These are phyloP conservation scores for Inosperma sp. DNA, from an alignment of 768 basidiomycete species.

Conservation along the genomic window DNA sequence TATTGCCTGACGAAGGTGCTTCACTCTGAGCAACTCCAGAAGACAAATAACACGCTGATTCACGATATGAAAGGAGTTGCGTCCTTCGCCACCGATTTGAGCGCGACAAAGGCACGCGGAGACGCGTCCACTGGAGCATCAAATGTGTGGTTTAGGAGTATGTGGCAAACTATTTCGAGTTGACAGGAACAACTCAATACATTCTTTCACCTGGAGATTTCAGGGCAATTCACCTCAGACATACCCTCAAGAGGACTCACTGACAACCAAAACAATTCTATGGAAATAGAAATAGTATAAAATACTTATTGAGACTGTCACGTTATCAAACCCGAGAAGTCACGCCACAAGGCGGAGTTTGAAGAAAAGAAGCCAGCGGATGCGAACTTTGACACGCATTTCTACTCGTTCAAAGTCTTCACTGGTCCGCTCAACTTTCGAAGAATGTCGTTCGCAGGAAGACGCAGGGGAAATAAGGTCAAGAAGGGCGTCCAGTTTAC, in stretches of 20 bases:
- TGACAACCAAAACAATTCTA: too few species aligned
- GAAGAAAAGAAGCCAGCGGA: conserved; percentile 26
- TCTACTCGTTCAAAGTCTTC: conserved; percentile 15
- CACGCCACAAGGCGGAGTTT: conserved; percentile 40
- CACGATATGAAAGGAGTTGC: too few species aligned
- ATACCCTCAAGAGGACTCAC: too few species aligned
- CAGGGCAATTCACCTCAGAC: too few species aligned
- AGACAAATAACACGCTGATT: too few species aligned
- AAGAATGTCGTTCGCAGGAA: conserved; percentile 79
- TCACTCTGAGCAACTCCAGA: not conserved
- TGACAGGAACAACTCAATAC: too few species aligned
- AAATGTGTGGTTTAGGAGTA: not conserved
- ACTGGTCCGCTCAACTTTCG: conserved; percentile 23
- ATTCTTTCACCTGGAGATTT: too few species aligned
- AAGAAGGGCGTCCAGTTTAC: conserved; percentile 99
- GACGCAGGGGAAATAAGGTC: conserved; percentile 89
- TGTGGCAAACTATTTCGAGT: not conserved
- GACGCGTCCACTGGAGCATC: conserved; percentile 21
- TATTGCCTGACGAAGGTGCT: not conserved
- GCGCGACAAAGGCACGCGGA: conserved; percentile 3
- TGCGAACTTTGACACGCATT: too few species aligned
- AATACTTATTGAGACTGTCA: too few species aligned
- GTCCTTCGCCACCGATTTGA: not conserved
- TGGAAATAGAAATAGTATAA: too few species aligned
- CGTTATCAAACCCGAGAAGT: conserved; percentile 17